These are phyloP conservation scores for Spathaspora gorwiae DNA, from an alignment of 805 yeast genomes.

Conservation along the genomic window DNA sequence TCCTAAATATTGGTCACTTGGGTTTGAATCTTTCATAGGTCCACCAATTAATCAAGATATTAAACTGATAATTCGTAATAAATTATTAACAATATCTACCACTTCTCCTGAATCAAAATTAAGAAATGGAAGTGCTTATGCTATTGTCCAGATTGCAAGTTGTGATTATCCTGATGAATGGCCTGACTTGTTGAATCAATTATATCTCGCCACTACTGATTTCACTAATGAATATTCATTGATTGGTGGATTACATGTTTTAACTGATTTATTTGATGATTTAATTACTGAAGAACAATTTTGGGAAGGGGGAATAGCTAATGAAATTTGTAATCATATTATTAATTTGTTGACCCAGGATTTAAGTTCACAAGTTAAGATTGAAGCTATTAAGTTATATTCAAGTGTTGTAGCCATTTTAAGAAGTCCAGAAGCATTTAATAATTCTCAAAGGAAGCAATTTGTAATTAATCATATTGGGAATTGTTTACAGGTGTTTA, in stretches of 20 bases:
- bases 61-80: constrained; percentile 48
- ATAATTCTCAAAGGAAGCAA: constrained; percentile 29
- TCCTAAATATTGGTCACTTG: constrained; percentile 78
- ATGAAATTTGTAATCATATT: constrained; percentile 48
- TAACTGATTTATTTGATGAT: constrained; percentile 81
- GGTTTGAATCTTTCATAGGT: constrained; percentile 69
- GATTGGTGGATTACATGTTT: constrained; percentile 54
- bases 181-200: constrained; percentile 60
- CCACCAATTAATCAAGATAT: constrained; percentile 52
- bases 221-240: constrained; percentile 26
- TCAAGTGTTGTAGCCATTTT: constrained; percentile 51
- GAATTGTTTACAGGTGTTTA: constrained; percentile 14
- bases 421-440: constrained; percentile 45
- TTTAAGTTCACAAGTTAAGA: constrained; percentile 35
- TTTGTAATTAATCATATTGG: constrained; percentile 28
- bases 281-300: constrained; percentile 82
- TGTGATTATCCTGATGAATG: constrained; percentile 95
- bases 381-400: constrained; percentile 41
- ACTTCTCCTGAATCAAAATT: constrained; percentile 50
- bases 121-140: constrained; percentile 63
- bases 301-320: constrained; percentile 69
- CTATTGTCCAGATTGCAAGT: constrained; percentile 78
- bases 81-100: constrained; percentile 46
- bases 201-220: constrained; percentile 41
- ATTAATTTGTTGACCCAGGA: constrained; percentile 32